Evolutionary conservation across 257 asterid species (phyloP), one percentile per base, ranked within the genome.

Genomic region (Cordia subcordata): DNA sequence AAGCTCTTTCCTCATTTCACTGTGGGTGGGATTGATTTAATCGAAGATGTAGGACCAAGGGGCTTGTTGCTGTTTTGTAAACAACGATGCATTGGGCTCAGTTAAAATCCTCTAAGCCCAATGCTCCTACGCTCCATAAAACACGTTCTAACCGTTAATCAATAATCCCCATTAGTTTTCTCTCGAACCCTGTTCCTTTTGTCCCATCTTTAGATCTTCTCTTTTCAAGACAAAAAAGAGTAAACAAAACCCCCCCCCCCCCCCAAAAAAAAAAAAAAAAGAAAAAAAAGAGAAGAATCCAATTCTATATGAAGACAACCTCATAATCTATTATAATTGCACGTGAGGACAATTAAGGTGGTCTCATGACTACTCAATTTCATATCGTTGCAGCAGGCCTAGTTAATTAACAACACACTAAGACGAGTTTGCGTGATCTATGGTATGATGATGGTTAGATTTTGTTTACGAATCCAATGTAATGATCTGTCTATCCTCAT

Each of bases 61-160:
- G 54, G 61, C 47, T 17, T 64, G 4, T 27, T 16, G 35, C 42
- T 40, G 18, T 44, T 64, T 16, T n/a, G n/a, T n/a, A n/a, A 23
- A 45, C 23, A 46, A 0, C 5, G 6, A 10, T 8, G 15, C 19
- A 67, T 14, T 68, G 11, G 8, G 53, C 22, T 33, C n/a, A n/a
- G n/a, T n/a, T n/a, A n/a, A n/a, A n/a, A n/a, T n/a, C n/a, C n/a
- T 45, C 32, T 12, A 4, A 68, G 73, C 67, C 58, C 73, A 35
- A 61, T 12, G 67, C 58, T 54, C 53, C 20, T 14, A 8, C 32
- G 6, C 64, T 44, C 58, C 58, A 60, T 50, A 53, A 60, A 32
- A 60, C 66, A 32, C 62, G 57, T 32, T 59, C 19, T 32, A 55
- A n/a, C n/a, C n/a, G n/a, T n/a, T n/a, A n/a, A n/a, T 9, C 27